Evolutionary conservation across 2,329 filamentous ascomycete genomes (phyloP), one percentile per base, ranked within the genome.

Genomic region (Epichloe aotearoae): DNA sequence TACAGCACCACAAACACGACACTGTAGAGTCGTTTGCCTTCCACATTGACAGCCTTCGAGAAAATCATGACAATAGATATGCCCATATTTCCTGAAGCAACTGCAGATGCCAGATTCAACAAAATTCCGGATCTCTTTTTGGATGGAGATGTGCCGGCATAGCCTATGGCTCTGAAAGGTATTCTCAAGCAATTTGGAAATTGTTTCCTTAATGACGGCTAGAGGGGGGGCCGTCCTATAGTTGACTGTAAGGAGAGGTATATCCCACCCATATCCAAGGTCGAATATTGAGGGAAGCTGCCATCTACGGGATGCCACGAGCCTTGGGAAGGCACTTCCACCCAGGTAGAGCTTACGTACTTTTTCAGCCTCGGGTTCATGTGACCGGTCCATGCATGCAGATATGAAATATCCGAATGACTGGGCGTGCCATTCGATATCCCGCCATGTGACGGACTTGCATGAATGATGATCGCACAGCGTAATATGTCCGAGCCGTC

Each of bases 1-100:
- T 5, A 42, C 14, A 12, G 44, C 43, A 46, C 43, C 49, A 17
- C 49, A 50, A 30, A 47, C 37, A 12, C 49, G 43, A 30, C 49
- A 50, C 17, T 50, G 37, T 3, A 50, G 30, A 1, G 15, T 33
- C 5, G 0, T 40, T 46, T 37, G 26, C 19, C 36, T n/a, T 17
- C 36, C 17, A 50, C 36, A 40, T 3, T n/a, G 19, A 12, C 36
- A 46, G 30, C 12, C 15, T n/a, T 44, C 3, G 12, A 23, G 14
- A 15, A 17, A 2, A 37, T 19, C 5, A 11, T 0, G 1, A 1
- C 14, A 36, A 30, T 3, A 7, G 17, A 43, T 15, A n/a, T 15
- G 0, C n/a, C 4, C 17, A 19, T 36, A 14, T 14, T 19, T n/a
- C 38, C 23, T 42, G 37, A 47, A 47, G 38, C 44, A 50, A 8